phyloP scores from a whole-genome alignment of 257 asterid species.

The Nicotiana tabacum region DNA sequence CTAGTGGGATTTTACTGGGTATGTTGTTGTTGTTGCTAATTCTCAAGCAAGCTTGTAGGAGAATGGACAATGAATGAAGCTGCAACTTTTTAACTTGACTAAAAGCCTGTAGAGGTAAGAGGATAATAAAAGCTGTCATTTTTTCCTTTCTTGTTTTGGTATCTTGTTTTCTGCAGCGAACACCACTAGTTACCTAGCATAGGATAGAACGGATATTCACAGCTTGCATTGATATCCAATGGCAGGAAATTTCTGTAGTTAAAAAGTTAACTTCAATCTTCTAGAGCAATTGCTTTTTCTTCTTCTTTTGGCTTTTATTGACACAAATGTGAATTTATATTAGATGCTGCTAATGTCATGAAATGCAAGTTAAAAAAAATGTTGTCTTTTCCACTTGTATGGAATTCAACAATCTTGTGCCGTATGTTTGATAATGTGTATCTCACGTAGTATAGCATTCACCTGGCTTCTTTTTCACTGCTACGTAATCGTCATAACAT shows the following conservation, averaged over 20 bases:
- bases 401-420: neutral
- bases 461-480: neutral
- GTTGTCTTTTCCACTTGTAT: neutral
- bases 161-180: neutral
- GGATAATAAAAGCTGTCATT: neutral
- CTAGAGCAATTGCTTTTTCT: neutral
- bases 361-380: neutral
- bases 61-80: neutral
- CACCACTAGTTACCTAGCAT: neutral
- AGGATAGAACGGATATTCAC: neutral
- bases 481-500: neutral
- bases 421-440: neutral
- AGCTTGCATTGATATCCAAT: neutral
- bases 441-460: neutral
- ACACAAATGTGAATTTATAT: neutral
- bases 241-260: neutral
- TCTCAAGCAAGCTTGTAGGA: neutral
- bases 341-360: neutral
- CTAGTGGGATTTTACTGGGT: too few relatives aligned
- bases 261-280: neutral
- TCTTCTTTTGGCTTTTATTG: neutral
- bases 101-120: neutral
- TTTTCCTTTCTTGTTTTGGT: neutral
- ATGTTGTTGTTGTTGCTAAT: neutral
- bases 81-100: neutral